A percentile compares a stretch with the other conserved stretches of the same genome.
Conservation (phyloP, 164 flowering plant species). For the Dillenia suffruticosa region DNA sequence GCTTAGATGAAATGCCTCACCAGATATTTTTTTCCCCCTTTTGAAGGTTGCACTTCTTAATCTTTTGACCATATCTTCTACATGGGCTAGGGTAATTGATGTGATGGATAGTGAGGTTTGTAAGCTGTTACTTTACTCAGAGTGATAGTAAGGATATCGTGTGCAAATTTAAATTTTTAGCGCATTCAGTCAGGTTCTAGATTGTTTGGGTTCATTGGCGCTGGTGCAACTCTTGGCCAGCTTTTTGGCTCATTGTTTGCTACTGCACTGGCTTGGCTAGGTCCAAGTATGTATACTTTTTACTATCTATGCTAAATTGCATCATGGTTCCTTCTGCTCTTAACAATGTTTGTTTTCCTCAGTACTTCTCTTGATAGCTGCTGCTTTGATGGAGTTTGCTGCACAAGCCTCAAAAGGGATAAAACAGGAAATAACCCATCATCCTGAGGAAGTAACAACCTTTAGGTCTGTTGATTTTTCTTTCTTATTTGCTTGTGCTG, state of each 20-base stretch:
- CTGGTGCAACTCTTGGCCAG: slow-evolving; percentile 99
- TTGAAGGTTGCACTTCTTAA: slow-evolving; percentile 86
- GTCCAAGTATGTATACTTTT: slow-evolving; percentile 61
- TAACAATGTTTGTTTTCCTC: slow-evolving; percentile 14
- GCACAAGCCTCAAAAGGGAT: slow-evolving; percentile 87
- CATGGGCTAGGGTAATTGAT: slow-evolving; percentile 99
- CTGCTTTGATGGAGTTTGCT: slow-evolving; percentile 89
- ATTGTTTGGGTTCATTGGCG: slow-evolving; percentile 98
- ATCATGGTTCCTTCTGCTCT: not conserved
- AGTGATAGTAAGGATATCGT: not conserved
- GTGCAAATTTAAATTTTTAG: slow-evolving; percentile 17
- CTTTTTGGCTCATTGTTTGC: slow-evolving; percentile 95
- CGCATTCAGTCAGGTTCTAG: slow-evolving; percentile 96
- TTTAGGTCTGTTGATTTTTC: slow-evolving; percentile 40
- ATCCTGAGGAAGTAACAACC: slow-evolving; percentile 54
- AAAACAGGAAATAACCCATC: slow-evolving; percentile 34
- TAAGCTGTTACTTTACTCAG: slow-evolving; percentile 12
- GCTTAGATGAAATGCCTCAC: not conserved
- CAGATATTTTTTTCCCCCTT: slow-evolving; percentile 11
- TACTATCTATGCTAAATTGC: not conserved
- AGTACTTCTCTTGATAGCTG: slow-evolving; percentile 85
- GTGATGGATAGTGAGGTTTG: slow-evolving; percentile 93
- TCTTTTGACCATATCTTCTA: slow-evolving; percentile 93
- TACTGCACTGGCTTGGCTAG: slow-evolving; percentile 85
- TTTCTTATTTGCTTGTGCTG: not conserved